Evolutionary conservation across 148 eudicot genomes (phyloP).

Genomic region (Agrostemma githago): DNA sequence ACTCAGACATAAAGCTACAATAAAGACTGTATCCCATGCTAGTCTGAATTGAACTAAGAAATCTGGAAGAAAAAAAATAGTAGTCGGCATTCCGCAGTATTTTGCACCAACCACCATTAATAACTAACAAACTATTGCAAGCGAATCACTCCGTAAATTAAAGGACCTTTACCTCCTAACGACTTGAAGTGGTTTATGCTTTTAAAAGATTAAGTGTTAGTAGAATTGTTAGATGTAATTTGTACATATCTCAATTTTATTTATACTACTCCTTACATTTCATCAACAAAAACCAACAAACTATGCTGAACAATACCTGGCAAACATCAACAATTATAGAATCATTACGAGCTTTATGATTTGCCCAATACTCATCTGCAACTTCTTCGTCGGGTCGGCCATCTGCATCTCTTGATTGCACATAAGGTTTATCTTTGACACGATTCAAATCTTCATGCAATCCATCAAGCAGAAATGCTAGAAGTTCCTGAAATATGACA

Average conservation of each 20-base stretch:
- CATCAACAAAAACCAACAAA: too few species aligned
- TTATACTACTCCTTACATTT: too few species aligned
- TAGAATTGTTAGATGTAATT: too few species aligned
- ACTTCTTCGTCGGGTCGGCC: slow-evolving; percentile 94
- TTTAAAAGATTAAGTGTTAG: too few species aligned
- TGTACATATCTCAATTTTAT: too few species aligned
- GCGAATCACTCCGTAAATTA: too few species aligned
- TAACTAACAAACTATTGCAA: not conserved
- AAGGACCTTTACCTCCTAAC: too few species aligned
- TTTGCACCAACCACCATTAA: not conserved
- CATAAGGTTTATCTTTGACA: slow-evolving; percentile 85
- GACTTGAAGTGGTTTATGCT: too few species aligned
- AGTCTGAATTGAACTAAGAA: not conserved
- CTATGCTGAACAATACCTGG: slow-evolving; percentile 54
- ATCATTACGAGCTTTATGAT: slow-evolving; percentile 95
- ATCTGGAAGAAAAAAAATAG: not conserved
- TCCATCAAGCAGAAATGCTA: slow-evolving; percentile 94
- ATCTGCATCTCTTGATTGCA: slow-evolving; percentile 85
- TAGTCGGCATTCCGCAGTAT: not conserved
- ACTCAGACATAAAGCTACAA: not conserved
- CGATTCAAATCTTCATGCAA: slow-evolving; percentile 98
- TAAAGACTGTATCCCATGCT: not conserved
- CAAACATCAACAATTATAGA: slow-evolving; percentile 98
- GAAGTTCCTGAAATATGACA: slow-evolving; percentile 60
- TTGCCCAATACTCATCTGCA: slow-evolving; percentile 96